phyloP scores from a whole-genome alignment of 257 asterid genomes.

The Verbascum thapsus region DNA sequence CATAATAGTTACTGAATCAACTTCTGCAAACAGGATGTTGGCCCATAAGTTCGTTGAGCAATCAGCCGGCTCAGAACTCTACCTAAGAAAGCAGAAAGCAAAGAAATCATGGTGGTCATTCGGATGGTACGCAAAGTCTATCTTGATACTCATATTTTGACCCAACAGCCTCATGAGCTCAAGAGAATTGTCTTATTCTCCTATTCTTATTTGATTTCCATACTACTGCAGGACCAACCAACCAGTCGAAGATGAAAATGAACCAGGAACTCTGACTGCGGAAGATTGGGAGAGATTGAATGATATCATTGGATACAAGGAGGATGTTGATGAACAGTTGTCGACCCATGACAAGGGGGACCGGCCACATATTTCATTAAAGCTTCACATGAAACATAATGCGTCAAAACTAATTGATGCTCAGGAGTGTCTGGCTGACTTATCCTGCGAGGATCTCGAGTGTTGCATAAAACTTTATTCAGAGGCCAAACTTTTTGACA shows the following conservation, averaged over 20 bases:
- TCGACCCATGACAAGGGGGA: conserved; percentile 50
- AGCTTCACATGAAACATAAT: conserved; percentile 93
- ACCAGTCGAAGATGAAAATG: conserved; percentile 71
- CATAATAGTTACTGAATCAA: conserved; percentile 24
- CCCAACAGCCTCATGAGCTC: conserved; percentile 23
- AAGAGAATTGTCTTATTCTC: conserved; percentile 28
- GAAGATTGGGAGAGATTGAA: conserved; percentile 94
- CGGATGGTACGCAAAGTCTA: conserved; percentile 69
- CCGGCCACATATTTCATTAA: conserved; percentile 62
- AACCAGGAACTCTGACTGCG: conserved; percentile 70
- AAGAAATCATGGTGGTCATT: conserved; percentile 92
- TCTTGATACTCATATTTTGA: conserved; percentile 23
- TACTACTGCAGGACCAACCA: conserved; percentile 60
- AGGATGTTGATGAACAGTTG: conserved; percentile 61
- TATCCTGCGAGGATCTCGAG: conserved; percentile 91
- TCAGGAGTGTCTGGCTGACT: conserved; percentile 80
- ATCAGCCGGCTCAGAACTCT: conserved; percentile 59
- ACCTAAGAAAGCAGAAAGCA: conserved; percentile 54
- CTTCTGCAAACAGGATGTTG: conserved; percentile 73
- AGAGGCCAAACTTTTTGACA: conserved; percentile 72
- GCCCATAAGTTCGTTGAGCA: conserved; percentile 95
- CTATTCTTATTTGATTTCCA: conserved; percentile 28
- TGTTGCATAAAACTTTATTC: conserved; percentile 70
- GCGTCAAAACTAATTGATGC: conserved; percentile 84
- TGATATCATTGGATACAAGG: conserved; percentile 86